These are phyloP conservation scores for Endoconidiophora polonica DNA, from an alignment of 2,329 filamentous ascomycete genomes.

Conservation along the genomic window DNA sequence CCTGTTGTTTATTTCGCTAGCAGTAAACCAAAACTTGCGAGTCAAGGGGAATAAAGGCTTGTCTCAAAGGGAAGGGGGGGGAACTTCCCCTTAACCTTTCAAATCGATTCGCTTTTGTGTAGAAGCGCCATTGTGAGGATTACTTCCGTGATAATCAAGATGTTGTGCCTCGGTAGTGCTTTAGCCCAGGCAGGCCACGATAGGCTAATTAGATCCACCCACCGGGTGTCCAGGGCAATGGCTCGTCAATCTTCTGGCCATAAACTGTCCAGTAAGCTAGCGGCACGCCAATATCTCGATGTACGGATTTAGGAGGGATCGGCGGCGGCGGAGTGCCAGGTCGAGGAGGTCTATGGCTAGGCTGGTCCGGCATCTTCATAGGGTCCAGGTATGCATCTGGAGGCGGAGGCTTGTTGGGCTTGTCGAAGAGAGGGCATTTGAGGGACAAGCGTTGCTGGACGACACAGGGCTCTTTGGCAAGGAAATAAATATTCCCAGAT, in stretches of 20 bases:
- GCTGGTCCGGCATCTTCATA: not conserved
- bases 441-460: not conserved
- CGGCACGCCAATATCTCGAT: slow-evolving; percentile 1
- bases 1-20: not conserved
- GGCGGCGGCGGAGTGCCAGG: not conserved
- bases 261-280: slow-evolving; percentile 9
- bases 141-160: too few species aligned
- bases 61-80: too few species aligned
- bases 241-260: slow-evolving; percentile 6
- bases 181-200: not conserved
- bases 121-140: too few species aligned
- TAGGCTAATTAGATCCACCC: slow-evolving; percentile 8
- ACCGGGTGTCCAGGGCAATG: slow-evolving; percentile 8
- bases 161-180: too few species aligned
- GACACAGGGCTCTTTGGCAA: too few species aligned
- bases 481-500: too few species aligned
- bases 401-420: not conserved
- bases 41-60: too few species aligned
- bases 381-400: slow-evolving; percentile 7
- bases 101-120: too few species aligned
- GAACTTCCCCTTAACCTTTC: too few species aligned
- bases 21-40: too few species aligned
- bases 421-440: not conserved
- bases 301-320: slow-evolving; percentile 4
- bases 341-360: not conserved